Base-by-base conservation (phyloP, 768 basidiomycete genomes). In the Leccinum sublutescens region DNA sequence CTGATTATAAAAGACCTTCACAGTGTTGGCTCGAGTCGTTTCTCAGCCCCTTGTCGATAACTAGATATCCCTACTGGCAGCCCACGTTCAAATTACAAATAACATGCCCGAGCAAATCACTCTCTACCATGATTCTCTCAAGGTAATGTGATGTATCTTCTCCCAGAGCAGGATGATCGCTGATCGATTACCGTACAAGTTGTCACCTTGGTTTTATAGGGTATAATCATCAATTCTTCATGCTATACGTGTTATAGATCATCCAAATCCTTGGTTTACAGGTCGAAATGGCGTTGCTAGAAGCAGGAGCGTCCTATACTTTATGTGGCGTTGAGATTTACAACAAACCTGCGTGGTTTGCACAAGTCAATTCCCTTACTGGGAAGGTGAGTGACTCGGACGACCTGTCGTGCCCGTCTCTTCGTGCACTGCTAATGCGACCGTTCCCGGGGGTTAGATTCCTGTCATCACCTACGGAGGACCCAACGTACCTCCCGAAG, bases 281-380 rank as follows among this genome's bases (percentile, higher is more conserved):
- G 82, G 78, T 78, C 10, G 82, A 86, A 61, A 72, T 89, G 21
- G 85, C 86, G 0, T 75, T 89, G 19, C 72, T 78, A 8, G 86
- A 88, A 63, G 76, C 82, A 1, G 76, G 79, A 3, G 74, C 80
- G 14, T 61, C 78, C 1, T 83, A 76, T 68, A 82, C 74, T 10
- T 71, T 79, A 4, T 83, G 72, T 54, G 80, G 85, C 62, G 79
- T 89, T 50, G 82, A 87, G 56, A 70, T 88, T 15, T 55, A 62
- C 62, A 84, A 85, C 72, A 89, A 88, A 71, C 86, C 86, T 1
- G 80, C 79, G 55, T 88, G 86, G 86, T 88, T 85, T 65, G 76
- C 81, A 0, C 77, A 82, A 58, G 79, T 86, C 23, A 89, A 88
- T 66, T 82, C 86, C 0, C 80, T 80, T 0, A 64, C 62, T 2